Evolutionary conservation across 768 basidiomycete genomes (phyloP).

Genomic region (Hericium erinaceus): DNA sequence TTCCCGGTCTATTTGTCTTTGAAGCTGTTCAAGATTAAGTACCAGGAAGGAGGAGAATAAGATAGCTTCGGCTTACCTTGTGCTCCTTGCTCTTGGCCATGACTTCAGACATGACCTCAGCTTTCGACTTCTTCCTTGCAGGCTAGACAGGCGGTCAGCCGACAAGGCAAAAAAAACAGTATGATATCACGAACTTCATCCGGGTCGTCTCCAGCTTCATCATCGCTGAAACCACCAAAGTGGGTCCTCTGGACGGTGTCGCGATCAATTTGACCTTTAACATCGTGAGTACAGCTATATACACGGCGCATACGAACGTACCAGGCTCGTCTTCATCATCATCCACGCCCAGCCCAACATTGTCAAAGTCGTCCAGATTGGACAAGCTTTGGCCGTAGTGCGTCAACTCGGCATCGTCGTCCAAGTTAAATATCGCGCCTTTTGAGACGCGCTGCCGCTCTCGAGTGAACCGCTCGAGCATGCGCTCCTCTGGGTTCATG

Average conservation of each 20-base stretch:
- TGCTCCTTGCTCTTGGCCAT: constrained; percentile 95
- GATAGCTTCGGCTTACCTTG: constrained; percentile 46
- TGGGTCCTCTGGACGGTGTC: constrained; percentile 61
- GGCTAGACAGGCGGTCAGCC: constrained; percentile 28
- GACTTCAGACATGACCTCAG: constrained; percentile 96
- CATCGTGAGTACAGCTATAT: background rate
- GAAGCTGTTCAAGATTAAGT: constrained; percentile 40
- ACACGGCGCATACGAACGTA: background rate
- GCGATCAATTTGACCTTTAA: constrained; percentile 55
- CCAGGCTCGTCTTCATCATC: constrained; percentile 45
- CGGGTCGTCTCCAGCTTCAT: constrained; percentile 45
- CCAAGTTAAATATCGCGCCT: constrained; percentile 77
- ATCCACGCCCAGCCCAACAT: constrained; percentile 49
- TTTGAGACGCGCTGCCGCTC: constrained; percentile 78
- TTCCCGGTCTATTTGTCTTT: constrained; percentile 82
- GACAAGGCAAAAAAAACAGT: no score
- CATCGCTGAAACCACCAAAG: constrained; percentile 83
- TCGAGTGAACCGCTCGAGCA: constrained; percentile 91
- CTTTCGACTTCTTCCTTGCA: constrained; percentile 80
- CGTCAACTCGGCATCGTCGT: constrained; percentile 85
- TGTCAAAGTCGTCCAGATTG: constrained; percentile 77
- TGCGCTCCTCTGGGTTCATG: constrained; percentile 92
- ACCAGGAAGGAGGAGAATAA: background rate
- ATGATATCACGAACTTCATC: constrained; percentile 23
- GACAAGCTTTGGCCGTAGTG: constrained; percentile 88